Evolutionary conservation across 192 early-diverging fungal genomes (phyloP), one percentile per base, ranked within the genome.

Genomic region (Umbelopsis sp.): DNA sequence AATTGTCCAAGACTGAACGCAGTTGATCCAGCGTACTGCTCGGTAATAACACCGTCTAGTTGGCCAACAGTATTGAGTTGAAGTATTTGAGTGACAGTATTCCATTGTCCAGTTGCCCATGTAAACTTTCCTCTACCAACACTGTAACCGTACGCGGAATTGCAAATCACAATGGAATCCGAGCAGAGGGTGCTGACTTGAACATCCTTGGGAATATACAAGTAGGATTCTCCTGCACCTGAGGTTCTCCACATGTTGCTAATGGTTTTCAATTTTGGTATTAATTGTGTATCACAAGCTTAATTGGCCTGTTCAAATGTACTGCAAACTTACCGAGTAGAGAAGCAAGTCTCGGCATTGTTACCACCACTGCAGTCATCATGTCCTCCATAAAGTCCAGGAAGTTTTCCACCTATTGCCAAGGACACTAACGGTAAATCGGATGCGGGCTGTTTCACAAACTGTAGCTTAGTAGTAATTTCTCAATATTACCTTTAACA

Each of bases 381-480:
- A 34, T 76, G 73, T 21, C 86, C 86, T 38, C 78, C 86, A 74
- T 84, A 87, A 17, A 88, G 70, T 41, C 86, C 86, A 59, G 86
- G 86, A 25, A 88, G 74, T 47, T 88, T 88, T 31, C 86, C 86
- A 65, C 86, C 77, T 78, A 47, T 21, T 20, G 31, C 26, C 43
- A 43, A 66, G 22, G 6, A 53, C 26, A 26, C 20, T 20, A 71
- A n/a, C n/a, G n/a, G n/a, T n/a, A n/a, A n/a, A n/a, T n/a, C n/a
- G n/a, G n/a, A n/a, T n/a, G n/a, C n/a, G n/a, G n/a, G n/a, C n/a
- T n/a, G n/a, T n/a, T n/a, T n/a, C n/a, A n/a, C n/a, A n/a, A n/a
- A n/a, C n/a, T n/a, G n/a, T n/a, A 22, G 25, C 24, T 31, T 43
- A 26, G 31, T 31, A 24, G 24, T 74, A 26, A 44, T 34, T 25